Conservation (phyloP, 2,329 filamentous ascomycete species). For the Didymella pomorum region DNA sequence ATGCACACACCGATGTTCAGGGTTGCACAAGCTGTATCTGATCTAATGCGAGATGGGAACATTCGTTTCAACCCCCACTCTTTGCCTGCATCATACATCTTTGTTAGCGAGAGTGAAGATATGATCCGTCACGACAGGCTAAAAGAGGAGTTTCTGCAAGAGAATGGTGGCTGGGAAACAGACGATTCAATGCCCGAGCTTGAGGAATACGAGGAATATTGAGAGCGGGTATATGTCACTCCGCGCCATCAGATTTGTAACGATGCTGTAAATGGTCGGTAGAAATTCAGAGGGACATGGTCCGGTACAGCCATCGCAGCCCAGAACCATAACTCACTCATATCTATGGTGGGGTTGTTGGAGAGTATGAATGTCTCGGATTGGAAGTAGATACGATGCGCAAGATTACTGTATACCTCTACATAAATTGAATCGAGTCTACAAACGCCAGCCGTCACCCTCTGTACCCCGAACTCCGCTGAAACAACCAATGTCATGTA, state of each 20-base stretch:
- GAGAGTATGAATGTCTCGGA: neutral
- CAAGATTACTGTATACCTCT: neutral
- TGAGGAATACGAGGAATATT: neutral
- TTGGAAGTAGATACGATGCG: neutral
- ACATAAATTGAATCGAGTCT: neutral
- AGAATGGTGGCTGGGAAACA: neutral
- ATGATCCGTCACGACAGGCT: neutral
- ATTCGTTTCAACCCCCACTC: neutral
- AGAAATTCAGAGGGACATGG: too few species aligned
- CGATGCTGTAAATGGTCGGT: neutral
- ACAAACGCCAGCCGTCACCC: neutral
- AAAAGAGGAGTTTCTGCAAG: neutral
- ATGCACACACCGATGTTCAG: neutral
- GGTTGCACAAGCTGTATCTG: neutral
- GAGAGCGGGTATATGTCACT: neutral
- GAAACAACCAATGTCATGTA: neutral
- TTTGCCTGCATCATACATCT: neutral
- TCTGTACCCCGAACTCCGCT: neutral
- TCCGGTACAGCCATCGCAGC: neutral
- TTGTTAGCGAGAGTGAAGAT: neutral
- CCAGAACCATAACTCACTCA: neutral
- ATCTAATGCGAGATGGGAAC: neutral
- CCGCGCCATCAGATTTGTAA: neutral
- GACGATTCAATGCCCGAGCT: constrained; percentile 18
- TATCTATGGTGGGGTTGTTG: neutral